Conservation (phyloP, 2,329 filamentous ascomycete genomes). For the Neofusicoccum kwambonambiense region DNA sequence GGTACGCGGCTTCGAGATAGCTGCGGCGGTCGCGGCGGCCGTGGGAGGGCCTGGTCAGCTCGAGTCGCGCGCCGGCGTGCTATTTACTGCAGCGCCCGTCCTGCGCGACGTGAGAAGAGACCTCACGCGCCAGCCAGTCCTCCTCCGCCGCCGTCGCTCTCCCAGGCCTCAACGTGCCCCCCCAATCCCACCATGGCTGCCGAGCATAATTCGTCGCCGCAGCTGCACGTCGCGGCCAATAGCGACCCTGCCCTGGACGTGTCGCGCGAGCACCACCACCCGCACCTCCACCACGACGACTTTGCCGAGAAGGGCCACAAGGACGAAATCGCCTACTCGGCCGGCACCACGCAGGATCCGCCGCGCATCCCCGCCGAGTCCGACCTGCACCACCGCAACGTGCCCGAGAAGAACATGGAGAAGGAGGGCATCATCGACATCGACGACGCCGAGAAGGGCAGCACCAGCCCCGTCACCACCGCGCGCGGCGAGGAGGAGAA, state of each 20-base stretch:
- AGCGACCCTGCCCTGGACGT: conserved; percentile 39
- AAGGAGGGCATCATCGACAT: conserved; percentile 33
- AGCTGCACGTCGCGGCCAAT: conserved; percentile 34
- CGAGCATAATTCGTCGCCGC: conserved; percentile 34
- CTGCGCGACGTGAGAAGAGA: background rate
- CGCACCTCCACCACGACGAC: conserved; percentile 38
- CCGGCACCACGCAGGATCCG: conserved; percentile 36
- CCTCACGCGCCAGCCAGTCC: background rate
- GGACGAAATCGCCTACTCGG: conserved; percentile 30
- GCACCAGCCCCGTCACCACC: conserved; percentile 34
- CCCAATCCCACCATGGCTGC: conserved; percentile 7
- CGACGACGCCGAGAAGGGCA: conserved; percentile 43
- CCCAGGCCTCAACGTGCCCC: background rate
- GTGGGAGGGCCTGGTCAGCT: background rate
- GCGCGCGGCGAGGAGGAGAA: conserved; percentile 26
- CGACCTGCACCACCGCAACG: conserved; percentile 41
- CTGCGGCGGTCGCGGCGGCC: conserved; percentile 4
- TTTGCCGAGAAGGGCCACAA: conserved; percentile 30
- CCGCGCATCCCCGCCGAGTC: conserved; percentile 28
- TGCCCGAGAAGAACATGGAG: conserved; percentile 31
- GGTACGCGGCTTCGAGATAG: conserved; percentile 8
- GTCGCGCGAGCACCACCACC: conserved; percentile 38
- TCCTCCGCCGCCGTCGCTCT: background rate
- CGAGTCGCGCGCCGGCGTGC: conserved; percentile 2
- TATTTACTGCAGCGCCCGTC: conserved; percentile 5